A percentile compares a stretch with the other conserved stretches of the same genome.
These are phyloP conservation scores for Pyrenophora tritici-repentis DNA, from an alignment of 2,329 filamentous ascomycete species.

Conservation along the genomic window DNA sequence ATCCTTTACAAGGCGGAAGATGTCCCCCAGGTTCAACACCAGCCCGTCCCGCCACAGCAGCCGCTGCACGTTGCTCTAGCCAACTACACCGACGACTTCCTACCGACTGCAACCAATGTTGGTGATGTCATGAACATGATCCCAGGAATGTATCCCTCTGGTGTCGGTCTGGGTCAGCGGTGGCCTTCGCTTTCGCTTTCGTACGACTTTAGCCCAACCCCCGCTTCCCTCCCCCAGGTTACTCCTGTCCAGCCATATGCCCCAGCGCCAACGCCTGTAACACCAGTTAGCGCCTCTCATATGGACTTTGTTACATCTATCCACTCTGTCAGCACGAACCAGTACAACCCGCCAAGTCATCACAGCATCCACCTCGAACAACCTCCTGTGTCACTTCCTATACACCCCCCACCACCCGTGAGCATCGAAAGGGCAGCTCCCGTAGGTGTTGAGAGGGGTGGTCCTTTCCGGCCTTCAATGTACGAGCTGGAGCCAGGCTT, in stretches of 20 bases:
- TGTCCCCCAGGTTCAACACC: constrained; percentile 42
- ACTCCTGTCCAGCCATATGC: constrained; percentile 41
- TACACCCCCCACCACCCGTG: constrained; percentile 37
- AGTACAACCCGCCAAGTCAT: constrained; percentile 31
- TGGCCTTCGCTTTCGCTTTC: constrained; percentile 43
- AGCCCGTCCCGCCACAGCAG: constrained; percentile 33
- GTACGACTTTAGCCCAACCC: constrained; percentile 43
- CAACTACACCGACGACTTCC: constrained; percentile 48
- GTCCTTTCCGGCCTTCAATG: constrained; percentile 53
- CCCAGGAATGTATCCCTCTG: constrained; percentile 53
- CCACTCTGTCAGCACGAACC: constrained; percentile 31
- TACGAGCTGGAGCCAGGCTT: constrained; percentile 53
- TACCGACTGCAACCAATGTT: constrained; percentile 44
- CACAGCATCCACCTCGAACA: constrained; percentile 43
- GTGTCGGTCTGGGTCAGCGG: constrained; percentile 33
- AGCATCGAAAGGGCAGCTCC: constrained; percentile 38
- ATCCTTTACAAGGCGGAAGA: constrained; percentile 77
- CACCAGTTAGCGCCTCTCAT: constrained; percentile 35
- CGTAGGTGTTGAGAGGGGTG: constrained; percentile 40
- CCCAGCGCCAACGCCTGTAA: constrained; percentile 34
- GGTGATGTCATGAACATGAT: constrained; percentile 49
- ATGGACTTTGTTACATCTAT: constrained; percentile 43
- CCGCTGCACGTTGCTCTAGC: constrained; percentile 45
- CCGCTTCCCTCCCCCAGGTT: constrained; percentile 40
- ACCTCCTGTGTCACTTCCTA: constrained; percentile 38